Conservation (phyloP, 2,329 filamentous ascomycete species). For the Truncatella angustata region DNA sequence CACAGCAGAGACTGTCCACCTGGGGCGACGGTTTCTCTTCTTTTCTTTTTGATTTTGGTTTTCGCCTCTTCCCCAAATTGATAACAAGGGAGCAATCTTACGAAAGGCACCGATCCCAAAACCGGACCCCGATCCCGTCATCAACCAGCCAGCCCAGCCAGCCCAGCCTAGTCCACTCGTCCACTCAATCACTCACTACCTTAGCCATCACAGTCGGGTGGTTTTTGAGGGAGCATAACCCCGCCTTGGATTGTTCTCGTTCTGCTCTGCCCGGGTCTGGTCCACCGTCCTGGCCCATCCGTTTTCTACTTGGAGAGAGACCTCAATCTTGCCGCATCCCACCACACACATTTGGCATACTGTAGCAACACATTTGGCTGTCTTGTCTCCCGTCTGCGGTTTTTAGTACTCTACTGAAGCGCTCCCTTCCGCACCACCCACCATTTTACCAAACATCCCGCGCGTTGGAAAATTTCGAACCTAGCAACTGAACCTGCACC, state of each 20-base stretch:
- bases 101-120: neutral
- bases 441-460: neutral
- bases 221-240: slow-evolving; percentile 7
- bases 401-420: neutral
- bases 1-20: neutral
- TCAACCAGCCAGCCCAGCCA: neutral
- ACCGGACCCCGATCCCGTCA: neutral
- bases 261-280: neutral
- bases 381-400: neutral
- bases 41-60: too few relatives aligned
- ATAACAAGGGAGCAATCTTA: neutral
- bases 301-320: neutral
- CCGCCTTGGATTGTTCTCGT: slow-evolving; percentile 17
- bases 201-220: neutral
- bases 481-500: neutral
- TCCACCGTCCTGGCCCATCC: neutral
- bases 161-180: neutral
- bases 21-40: neutral
- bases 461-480: neutral
- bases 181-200: neutral
- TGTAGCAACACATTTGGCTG: neutral
- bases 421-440: slow-evolving; percentile 1
- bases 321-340: neutral
- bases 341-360: neutral
- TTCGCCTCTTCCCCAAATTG: slow-evolving; percentile 1